A percentile compares a stretch with the other conserved stretches of the same genome.
These are phyloP conservation scores for Ceratocystis eucalypticola DNA, from an alignment of 2,329 filamentous ascomycete genomes.

Conservation along the genomic window DNA sequence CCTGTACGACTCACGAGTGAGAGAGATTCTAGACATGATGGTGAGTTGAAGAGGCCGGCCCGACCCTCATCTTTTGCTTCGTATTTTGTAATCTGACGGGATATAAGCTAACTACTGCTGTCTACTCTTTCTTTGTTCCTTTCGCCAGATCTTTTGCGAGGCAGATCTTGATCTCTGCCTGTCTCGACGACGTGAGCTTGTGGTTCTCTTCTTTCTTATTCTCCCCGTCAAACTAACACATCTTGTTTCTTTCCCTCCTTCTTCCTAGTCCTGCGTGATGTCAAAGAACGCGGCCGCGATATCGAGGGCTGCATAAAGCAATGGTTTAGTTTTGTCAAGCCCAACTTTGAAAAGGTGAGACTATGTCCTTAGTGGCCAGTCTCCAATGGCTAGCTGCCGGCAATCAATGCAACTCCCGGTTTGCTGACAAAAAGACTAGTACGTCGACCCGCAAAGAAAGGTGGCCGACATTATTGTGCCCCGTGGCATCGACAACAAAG, in stretches of 20 bases:
- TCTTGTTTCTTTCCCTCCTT: not conserved
- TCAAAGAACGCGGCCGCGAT: constrained; percentile 76
- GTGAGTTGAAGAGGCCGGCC: constrained; percentile 31
- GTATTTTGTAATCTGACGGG: not conserved
- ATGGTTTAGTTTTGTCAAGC: constrained; percentile 93
- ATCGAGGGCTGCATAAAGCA: constrained; percentile 96
- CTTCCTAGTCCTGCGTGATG: constrained; percentile 66
- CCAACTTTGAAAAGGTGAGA: constrained; percentile 68
- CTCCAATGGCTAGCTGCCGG: too few species aligned
- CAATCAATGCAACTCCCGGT: too few species aligned
- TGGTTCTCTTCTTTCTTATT: not conserved
- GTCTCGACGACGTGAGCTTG: constrained; percentile 62
- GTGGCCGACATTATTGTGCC: constrained; percentile 79
- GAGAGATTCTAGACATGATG: constrained; percentile 82
- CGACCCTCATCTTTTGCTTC: not conserved
- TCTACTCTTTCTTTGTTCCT: not conserved
- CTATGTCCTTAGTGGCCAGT: too few species aligned
- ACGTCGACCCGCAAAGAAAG: constrained; percentile 79
- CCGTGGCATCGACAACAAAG: constrained; percentile 83
- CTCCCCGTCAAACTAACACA: not conserved
- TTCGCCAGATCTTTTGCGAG: constrained; percentile 71
- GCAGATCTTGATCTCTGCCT: constrained; percentile 91
- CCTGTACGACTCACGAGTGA: constrained; percentile 71
- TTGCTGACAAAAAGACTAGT: constrained; percentile 31
- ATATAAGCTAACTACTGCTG: not conserved